Base-by-base conservation (phyloP, 2,329 filamentous ascomycete species). In the Alternaria gaisen region DNA sequence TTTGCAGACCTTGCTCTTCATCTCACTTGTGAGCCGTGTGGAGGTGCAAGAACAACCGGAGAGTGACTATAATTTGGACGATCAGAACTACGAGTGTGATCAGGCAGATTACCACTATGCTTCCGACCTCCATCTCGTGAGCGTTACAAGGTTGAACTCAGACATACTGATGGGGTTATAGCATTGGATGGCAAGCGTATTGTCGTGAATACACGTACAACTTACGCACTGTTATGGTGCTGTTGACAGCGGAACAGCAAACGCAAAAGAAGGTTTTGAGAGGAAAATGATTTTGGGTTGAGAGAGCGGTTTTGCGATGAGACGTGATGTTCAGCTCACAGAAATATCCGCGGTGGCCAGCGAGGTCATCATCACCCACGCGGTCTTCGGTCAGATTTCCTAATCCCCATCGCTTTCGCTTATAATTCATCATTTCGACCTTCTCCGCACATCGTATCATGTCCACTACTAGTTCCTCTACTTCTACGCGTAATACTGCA, bases 61-160 rank as follows among this genome's bases (percentile, higher is more conserved):
- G 42, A 12, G 42, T 56, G 1, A 56, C 22, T 18, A 56, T 22
- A 32, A 56, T 56, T 30, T 56, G 53, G 9, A 48, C 36, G 32
- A 56, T 30, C 30, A 56, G 53, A 2, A 56, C 22, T n/a, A 48
- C 11, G 32, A 56, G 53, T n/a, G 22, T 56, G 12, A 56, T 24
- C 2, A 56, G 41, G 32, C 53, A 47, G n/a, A 48, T 38, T 7
- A 56, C 42, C 30, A 32, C 42, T 16, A 56, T 47, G 30, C 22
- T 56, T 56, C 41, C 53, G 38, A 53, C 43, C 14, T 53, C 51
- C 51, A 53, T 53, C 11, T 36, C 12, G n/a, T 7, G 7, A 4
- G 24, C 22, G 34, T 32, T 5, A 9, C 12, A 11, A 18, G n/a
- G 12, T 26, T 28, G 9, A 20, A 5, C 1, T 18, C 42, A 18